Evolutionary conservation across 139 green algal genomes (phyloP).

Genomic region (Coccomyxa sp.): DNA sequence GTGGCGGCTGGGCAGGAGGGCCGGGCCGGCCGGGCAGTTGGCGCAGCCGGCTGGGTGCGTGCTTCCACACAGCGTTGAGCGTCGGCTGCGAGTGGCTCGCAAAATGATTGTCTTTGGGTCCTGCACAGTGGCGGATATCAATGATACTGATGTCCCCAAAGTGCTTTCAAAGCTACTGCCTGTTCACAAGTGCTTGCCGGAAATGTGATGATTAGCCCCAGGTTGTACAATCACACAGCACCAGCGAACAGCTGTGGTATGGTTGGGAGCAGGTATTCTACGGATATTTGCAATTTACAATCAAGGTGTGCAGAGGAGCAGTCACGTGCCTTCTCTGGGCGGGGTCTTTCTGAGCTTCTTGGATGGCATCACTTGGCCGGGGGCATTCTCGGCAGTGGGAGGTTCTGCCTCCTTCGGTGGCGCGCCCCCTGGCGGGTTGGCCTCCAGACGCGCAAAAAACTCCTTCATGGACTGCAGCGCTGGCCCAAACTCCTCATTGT

Average conservation of each 20-base stretch:
- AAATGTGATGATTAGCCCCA: background rate
- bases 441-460: conserved; percentile 52
- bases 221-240: too few relatives aligned
- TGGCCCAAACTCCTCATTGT: conserved; percentile 27
- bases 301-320: too few relatives aligned
- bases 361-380: background rate
- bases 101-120: background rate
- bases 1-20: background rate
- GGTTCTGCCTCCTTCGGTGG: background rate
- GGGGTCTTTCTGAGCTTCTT: background rate
- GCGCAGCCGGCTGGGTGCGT: background rate
- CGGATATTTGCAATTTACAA: too few relatives aligned
- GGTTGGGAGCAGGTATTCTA: too few relatives aligned
- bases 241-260: too few relatives aligned
- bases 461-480: conserved; percentile 30
- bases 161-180: background rate
- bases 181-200: background rate
- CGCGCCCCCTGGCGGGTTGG: conserved; percentile 38
- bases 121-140: background rate
- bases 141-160: background rate
- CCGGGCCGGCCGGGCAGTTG: background rate
- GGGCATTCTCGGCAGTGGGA: background rate
- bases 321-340: background rate
- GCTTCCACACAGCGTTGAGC: background rate
- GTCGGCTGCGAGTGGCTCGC: background rate